phyloP scores from a whole-genome alignment of 108 stramenopile species.

The Discostella pseudostelligera region DNA sequence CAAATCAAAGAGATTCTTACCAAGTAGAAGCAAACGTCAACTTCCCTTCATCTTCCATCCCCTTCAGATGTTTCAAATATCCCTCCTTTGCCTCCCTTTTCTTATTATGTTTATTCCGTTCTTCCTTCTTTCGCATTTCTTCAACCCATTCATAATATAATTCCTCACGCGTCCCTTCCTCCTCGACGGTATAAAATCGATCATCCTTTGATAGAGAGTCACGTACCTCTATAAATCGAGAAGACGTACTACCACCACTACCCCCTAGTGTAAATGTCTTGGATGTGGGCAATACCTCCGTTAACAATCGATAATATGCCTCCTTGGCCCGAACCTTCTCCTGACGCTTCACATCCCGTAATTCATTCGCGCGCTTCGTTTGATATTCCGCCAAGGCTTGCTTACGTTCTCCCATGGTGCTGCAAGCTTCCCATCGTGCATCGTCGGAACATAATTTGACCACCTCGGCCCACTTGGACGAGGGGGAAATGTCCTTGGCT shows the following conservation, averaged over 20 bases:
- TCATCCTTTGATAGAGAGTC: slow-evolving; percentile 69
- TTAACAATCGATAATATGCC: slow-evolving; percentile 63
- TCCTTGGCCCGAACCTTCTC: slow-evolving; percentile 74
- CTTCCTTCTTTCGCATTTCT: slow-evolving; percentile 75
- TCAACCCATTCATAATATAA: slow-evolving; percentile 80
- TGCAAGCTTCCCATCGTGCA: slow-evolving; percentile 66
- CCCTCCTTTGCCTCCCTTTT: slow-evolving; percentile 63
- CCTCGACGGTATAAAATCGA: slow-evolving; percentile 78
- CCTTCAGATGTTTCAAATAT: slow-evolving; percentile 56
- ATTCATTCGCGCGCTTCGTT: slow-evolving; percentile 84
- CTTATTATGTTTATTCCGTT: slow-evolving; percentile 64
- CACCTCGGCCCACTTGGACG: slow-evolving; percentile 76
- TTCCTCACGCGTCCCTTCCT: slow-evolving; percentile 64
- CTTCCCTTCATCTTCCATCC: slow-evolving; percentile 65
- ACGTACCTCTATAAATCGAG: slow-evolving; percentile 59
- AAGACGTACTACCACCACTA: no score
- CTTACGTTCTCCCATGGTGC: slow-evolving; percentile 71
- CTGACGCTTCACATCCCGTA: slow-evolving; percentile 64
- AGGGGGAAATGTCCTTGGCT: slow-evolving; percentile 69
- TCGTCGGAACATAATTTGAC: slow-evolving; percentile 62
- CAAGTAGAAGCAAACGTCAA: slow-evolving; percentile 76
- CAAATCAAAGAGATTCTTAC: slow-evolving; percentile 22
- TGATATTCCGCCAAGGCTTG: slow-evolving; percentile 87
- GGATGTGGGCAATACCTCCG: slow-evolving; percentile 56
- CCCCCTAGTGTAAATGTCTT: slow-evolving; percentile 40